Evolutionary conservation across 139 green algal species (phyloP).

Genomic region (Mesostigma viride): DNA sequence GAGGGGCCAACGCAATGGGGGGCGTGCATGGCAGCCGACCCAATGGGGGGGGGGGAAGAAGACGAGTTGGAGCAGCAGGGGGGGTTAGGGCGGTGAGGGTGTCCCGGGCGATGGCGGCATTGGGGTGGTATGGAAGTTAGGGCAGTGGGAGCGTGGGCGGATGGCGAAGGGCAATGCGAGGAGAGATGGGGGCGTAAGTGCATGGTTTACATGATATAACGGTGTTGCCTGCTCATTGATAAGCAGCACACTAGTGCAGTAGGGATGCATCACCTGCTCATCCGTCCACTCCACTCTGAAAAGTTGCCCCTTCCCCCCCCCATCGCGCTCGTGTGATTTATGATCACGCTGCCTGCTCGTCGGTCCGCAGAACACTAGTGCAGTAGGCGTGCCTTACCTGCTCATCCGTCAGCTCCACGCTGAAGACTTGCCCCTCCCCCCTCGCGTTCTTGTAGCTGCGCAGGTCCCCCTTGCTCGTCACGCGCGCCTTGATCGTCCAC

Average conservation of each 20-base stretch:
- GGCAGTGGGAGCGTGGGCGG: too few relatives aligned
- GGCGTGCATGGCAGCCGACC: too few relatives aligned
- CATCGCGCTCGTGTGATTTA: too few relatives aligned
- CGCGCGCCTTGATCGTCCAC: conserved; percentile 80
- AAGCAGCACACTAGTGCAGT: not conserved
- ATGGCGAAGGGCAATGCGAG: not conserved
- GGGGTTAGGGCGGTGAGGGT: not conserved
- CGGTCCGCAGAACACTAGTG: too few relatives aligned
- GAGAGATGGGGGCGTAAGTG: too few relatives aligned
- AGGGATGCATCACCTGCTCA: conserved; percentile 6
- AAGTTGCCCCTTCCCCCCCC: conserved; percentile 22
- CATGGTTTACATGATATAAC: too few relatives aligned
- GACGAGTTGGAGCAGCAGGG: not conserved
- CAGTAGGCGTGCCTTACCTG: conserved; percentile 13
- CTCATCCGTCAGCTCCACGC: conserved; percentile 76
- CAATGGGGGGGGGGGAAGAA: not conserved
- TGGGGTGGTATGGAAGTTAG: too few relatives aligned
- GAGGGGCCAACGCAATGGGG: not conserved
- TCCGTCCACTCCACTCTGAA: conserved; percentile 31
- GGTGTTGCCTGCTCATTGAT: not conserved
- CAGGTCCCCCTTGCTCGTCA: conserved; percentile 66
- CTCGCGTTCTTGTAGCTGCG: conserved; percentile 60
- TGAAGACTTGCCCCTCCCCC: conserved; percentile 83
- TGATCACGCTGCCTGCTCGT: too few relatives aligned
- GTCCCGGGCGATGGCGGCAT: not conserved